Percentiles rank a stretch among this genome's conserved stretches.
Conservation (phyloP, 805 yeast genomes). For the Monosporozyma servazzii region DNA sequence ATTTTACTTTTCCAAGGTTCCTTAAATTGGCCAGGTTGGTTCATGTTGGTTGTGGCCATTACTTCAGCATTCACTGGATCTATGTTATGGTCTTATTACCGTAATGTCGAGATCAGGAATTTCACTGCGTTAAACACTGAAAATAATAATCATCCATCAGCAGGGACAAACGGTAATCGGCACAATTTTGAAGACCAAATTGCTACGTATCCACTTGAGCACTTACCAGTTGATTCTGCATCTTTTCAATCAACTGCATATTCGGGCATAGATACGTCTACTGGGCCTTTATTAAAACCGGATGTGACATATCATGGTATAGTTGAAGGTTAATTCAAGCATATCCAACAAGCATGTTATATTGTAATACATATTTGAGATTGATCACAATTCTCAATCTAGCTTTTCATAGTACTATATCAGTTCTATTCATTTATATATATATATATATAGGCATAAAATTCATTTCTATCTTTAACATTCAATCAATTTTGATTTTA, state of each 20-base stretch:
- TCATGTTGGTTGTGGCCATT: constrained; percentile 59
- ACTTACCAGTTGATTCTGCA: background rate
- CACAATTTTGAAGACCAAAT: background rate
- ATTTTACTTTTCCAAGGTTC: constrained; percentile 67
- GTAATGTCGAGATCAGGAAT: constrained; percentile 40
- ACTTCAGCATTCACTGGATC: constrained; percentile 56
- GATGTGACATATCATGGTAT: background rate
- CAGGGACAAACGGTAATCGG: background rate
- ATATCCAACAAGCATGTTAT: background rate
- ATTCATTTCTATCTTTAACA: background rate
- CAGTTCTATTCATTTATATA: background rate
- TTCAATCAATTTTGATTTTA: background rate
- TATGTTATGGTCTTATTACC: constrained; percentile 59
- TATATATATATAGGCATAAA: background rate
- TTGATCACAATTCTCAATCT: background rate
- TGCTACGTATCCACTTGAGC: background rate
- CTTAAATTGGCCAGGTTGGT: constrained; percentile 80
- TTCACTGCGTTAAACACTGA: constrained; percentile 11
- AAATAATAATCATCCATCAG: background rate
- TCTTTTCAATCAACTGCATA: background rate
- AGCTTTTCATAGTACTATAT: background rate
- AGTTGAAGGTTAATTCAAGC: background rate
- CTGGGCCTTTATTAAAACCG: background rate
- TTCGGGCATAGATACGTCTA: background rate
- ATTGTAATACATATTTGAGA: too few relatives aligned